Evolutionary conservation across 352 stramenopile genomes (phyloP).

Genomic region (Phytophthora fragariae): DNA sequence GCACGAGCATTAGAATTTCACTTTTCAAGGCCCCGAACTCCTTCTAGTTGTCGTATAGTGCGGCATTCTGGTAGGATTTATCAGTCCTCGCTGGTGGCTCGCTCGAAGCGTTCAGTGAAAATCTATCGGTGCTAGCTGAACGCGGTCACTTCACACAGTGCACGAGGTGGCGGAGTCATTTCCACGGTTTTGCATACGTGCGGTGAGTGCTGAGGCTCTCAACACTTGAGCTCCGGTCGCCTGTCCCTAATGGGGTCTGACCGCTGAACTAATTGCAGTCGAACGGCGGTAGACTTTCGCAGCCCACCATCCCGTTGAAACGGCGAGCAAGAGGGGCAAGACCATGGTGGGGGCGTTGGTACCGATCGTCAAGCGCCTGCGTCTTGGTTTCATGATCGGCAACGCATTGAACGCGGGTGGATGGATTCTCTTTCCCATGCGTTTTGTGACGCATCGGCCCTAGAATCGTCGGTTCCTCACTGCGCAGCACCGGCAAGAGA

Average conservation of each 20-base stretch:
- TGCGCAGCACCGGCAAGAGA: background rate
- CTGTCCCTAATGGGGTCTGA: background rate
- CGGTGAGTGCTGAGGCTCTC: background rate
- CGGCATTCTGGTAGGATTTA: background rate
- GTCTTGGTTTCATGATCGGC: slow-evolving; percentile 10
- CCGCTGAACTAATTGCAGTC: slow-evolving; percentile 5
- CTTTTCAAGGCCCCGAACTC: too few species aligned
- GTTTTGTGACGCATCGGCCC: slow-evolving; percentile 17
- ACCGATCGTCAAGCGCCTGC: background rate
- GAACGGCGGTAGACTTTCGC: slow-evolving; percentile 6
- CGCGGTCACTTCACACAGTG: background rate
- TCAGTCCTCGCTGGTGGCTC: background rate
- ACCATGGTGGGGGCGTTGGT: background rate
- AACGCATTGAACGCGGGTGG: background rate
- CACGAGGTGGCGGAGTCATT: slow-evolving; percentile 18
- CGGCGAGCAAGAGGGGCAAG: background rate
- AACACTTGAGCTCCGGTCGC: slow-evolving; percentile 1
- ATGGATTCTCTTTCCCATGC: slow-evolving; percentile 12
- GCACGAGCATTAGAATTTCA: too few species aligned
- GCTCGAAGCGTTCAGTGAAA: slow-evolving; percentile 5
- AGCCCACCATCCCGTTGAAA: slow-evolving; percentile 12
- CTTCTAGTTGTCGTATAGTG: too few species aligned
- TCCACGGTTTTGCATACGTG: slow-evolving; percentile 11
- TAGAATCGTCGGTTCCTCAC: background rate
- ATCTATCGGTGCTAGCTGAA: slow-evolving; percentile 12